Percentiles rank a stretch among this genome's conserved stretches.
Conservation (phyloP, 768 basidiomycete species). For the Rhodotorula taiwanensis region DNA sequence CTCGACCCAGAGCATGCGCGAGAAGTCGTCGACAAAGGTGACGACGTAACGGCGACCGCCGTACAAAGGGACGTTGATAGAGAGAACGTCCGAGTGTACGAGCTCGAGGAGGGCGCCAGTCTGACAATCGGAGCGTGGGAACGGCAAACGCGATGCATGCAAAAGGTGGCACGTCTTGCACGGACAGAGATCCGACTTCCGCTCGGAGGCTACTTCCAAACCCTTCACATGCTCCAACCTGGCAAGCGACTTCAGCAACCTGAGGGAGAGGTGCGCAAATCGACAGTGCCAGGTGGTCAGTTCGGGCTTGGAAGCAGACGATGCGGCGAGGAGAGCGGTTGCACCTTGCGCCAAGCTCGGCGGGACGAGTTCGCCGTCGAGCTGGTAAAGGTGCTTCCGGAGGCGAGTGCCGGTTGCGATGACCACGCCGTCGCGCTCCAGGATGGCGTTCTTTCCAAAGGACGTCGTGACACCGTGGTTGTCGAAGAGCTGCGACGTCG, state of each 20-base stretch:
- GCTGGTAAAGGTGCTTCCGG: not conserved
- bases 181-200: too few relatives aligned
- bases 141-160: not conserved
- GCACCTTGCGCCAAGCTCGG: not conserved
- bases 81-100: not conserved
- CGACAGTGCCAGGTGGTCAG: not conserved
- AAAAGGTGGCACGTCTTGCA: not conserved
- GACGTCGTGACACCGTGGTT: not conserved
- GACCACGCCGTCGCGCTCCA: not conserved
- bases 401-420: constrained; percentile 7
- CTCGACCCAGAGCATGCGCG: not conserved
- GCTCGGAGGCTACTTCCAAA: not conserved
- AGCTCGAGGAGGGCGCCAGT: not conserved
- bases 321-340: not conserved
- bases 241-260: not conserved
- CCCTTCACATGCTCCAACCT: not conserved
- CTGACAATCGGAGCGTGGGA: too few relatives aligned
- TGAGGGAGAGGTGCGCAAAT: not conserved
- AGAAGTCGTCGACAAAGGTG: constrained; percentile 21
- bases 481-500: not conserved
- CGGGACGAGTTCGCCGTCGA: not conserved
- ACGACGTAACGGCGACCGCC: constrained; percentile 33
- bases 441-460: not conserved
- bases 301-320: too few relatives aligned
- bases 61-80: not conserved